Conservation (phyloP, 345 rosid genomes). For the Boechera stricta region DNA sequence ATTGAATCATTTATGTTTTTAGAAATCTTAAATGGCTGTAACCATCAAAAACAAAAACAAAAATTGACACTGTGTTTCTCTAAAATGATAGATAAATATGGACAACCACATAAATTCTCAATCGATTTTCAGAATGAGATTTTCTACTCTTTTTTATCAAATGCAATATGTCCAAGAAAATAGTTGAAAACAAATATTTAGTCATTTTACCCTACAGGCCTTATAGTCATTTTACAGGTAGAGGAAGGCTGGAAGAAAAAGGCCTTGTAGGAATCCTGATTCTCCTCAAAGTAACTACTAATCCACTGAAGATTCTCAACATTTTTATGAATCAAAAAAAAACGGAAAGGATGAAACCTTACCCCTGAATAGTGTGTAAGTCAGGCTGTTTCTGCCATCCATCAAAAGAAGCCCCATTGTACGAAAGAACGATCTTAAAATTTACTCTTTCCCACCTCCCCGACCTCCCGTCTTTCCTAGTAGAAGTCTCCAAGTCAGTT, state of each 20-base stretch:
- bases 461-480: slow-evolving; percentile 46
- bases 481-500: slow-evolving; percentile 43
- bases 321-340: neutral
- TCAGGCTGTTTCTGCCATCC: slow-evolving; percentile 99
- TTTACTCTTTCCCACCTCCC: slow-evolving; percentile 88
- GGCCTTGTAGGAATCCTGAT: neutral
- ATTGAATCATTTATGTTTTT: no score
- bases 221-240: no score
- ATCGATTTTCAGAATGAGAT: neutral
- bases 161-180: neutral
- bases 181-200: neutral
- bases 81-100: neutral
- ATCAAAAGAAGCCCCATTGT: slow-evolving; percentile 83
- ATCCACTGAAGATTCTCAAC: neutral
- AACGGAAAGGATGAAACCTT: slow-evolving; percentile 32
- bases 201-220: neutral
- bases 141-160: neutral
- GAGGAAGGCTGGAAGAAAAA: neutral
- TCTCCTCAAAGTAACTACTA: neutral
- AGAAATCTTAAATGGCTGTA: no score
- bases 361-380: slow-evolving; percentile 87
- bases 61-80: no score
- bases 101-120: neutral
- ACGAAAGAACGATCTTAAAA: slow-evolving; percentile 80
- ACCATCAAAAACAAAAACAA: no score